phyloP scores from a whole-genome alignment of 352 stramenopile species.

The Halophytophthora batemanensis region DNA sequence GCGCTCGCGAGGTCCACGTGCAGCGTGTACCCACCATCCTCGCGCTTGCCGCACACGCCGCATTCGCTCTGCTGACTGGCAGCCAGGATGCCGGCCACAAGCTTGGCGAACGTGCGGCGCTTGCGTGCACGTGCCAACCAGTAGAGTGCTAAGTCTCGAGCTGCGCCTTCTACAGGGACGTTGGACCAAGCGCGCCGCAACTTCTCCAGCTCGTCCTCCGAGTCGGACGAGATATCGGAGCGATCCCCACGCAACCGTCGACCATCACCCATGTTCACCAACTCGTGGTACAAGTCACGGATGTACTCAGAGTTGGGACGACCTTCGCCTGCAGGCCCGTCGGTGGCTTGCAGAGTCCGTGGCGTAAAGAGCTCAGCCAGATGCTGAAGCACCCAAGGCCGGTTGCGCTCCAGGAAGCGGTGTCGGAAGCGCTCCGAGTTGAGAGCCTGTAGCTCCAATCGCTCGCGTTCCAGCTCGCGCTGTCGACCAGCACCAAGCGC shows the following conservation, averaged over 20 bases:
- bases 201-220: conserved; percentile 89
- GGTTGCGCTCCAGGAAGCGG: conserved; percentile 96
- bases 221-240: conserved; percentile 92
- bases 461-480: conserved; percentile 93
- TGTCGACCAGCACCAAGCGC: conserved; percentile 92
- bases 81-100: conserved; percentile 80
- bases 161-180: conserved; percentile 77
- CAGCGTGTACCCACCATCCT: conserved; percentile 64
- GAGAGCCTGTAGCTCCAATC: conserved; percentile 94
- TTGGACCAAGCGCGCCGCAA: conserved; percentile 85
- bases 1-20: conserved; percentile 78
- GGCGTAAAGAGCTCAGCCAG: conserved; percentile 95
- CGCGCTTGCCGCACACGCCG: conserved; percentile 70
- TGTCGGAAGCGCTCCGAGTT: conserved; percentile 97
- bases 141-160: conserved; percentile 86
- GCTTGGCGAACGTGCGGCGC: conserved; percentile 86
- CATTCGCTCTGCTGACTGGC: conserved; percentile 86
- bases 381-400: conserved; percentile 96
- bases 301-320: conserved; percentile 92
- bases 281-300: conserved; percentile 95
- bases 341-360: conserved; percentile 70
- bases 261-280: conserved; percentile 92
- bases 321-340: conserved; percentile 24
- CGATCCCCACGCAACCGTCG: conserved; percentile 83
- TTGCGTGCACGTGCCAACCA: conserved; percentile 94